These are phyloP conservation scores for Phanerodontia chrysosporium DNA, from an alignment of 768 basidiomycete species.

Conservation along the genomic window DNA sequence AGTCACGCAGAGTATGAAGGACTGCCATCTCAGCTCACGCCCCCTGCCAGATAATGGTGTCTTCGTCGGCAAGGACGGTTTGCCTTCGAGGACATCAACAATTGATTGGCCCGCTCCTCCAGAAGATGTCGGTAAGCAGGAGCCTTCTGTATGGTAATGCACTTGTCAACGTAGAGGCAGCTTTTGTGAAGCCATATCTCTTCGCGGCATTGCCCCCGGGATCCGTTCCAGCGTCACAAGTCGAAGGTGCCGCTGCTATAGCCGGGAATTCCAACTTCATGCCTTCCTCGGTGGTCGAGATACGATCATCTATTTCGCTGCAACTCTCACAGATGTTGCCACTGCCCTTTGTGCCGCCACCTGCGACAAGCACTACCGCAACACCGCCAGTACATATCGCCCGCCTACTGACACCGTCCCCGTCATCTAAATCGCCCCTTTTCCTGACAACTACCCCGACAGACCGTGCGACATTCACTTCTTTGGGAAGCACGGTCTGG, in stretches of 20 bases:
- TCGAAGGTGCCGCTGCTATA: constrained; percentile 20
- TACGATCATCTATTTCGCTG: constrained; percentile 68
- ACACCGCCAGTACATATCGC: constrained; percentile 38
- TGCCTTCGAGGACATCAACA: constrained; percentile 39
- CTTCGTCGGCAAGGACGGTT: constrained; percentile 59
- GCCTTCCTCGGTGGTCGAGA: constrained; percentile 59
- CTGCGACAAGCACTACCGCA: constrained; percentile 17
- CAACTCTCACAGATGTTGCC: constrained; percentile 55
- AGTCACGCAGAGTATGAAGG: too few relatives aligned
- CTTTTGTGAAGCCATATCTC: constrained; percentile 73
- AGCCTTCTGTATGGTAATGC: constrained; percentile 1
- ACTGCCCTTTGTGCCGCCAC: constrained; percentile 46
- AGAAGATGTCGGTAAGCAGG: constrained; percentile 67
- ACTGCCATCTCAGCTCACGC: too few relatives aligned
- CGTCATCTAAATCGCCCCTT: constrained; percentile 47
- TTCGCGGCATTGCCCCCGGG: constrained; percentile 72
- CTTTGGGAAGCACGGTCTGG: constrained; percentile 82
- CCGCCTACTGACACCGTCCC: constrained; percentile 60
- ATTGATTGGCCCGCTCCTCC: constrained; percentile 79
- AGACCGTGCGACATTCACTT: constrained; percentile 59
- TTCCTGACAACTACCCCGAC: constrained; percentile 70
- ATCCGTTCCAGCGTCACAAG: constrained; percentile 37
- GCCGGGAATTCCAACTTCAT: constrained; percentile 35
- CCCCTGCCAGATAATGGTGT: constrained; percentile 67
- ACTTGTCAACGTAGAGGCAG: constrained; percentile 30